Percentiles rank a stretch among this genome's conserved stretches.
Evolutionary conservation across 345 rosid species (phyloP).

Genomic region (Hypericum perforatum): DNA sequence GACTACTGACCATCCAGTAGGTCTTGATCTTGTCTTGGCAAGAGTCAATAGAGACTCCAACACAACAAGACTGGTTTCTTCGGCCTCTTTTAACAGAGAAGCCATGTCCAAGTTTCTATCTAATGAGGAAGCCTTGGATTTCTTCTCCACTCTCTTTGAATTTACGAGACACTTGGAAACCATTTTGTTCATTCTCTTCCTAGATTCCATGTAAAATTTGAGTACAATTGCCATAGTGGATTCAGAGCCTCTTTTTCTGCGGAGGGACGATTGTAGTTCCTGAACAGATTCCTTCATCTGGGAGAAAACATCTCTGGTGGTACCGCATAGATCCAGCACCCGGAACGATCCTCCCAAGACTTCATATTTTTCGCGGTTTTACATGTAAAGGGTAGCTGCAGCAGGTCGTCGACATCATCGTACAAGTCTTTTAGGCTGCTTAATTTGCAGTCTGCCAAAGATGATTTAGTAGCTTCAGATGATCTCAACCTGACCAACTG

Average conservation of each 20-base stretch:
- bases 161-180: not conserved
- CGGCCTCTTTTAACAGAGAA: slow-evolving; percentile 5
- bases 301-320: slow-evolving; percentile 26
- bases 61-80: too few relatives aligned
- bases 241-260: slow-evolving; percentile 20
- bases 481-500: slow-evolving; percentile 13
- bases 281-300: slow-evolving; percentile 22
- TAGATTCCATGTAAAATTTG: slow-evolving; percentile 5
- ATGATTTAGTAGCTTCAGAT: slow-evolving; percentile 8
- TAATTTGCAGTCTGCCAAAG: too few relatives aligned
- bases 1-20: too few relatives aligned
- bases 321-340: slow-evolving; percentile 7
- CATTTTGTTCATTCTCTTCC: slow-evolving; percentile 1
- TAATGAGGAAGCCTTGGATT: not conserved
- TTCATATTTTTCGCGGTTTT: too few relatives aligned
- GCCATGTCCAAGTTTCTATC: not conserved
- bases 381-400: too few relatives aligned
- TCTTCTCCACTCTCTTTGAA: slow-evolving; percentile 2
- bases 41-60: too few relatives aligned
- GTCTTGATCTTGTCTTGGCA: too few relatives aligned
- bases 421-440: too few relatives aligned
- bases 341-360: too few relatives aligned
- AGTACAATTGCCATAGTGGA: slow-evolving; percentile 15
- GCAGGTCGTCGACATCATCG: too few relatives aligned
- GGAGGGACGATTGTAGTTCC: slow-evolving; percentile 24